Evolutionary conservation across 2,329 filamentous ascomycete species (phyloP).

Genomic region (Sclerotinia spermophila): DNA sequence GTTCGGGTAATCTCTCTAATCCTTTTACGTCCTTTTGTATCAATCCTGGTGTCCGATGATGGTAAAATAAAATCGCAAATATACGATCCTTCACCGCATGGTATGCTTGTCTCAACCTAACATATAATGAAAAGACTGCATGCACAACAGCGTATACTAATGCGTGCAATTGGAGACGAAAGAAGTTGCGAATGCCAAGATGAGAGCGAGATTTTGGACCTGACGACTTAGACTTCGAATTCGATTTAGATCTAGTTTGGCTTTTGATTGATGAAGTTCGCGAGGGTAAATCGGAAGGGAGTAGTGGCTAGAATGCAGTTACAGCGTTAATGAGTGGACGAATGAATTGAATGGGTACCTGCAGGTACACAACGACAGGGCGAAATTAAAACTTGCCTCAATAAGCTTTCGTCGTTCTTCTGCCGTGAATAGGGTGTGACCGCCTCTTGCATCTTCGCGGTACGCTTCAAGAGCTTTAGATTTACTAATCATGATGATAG

Average conservation of each 20-base stretch:
- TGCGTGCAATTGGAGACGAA: conserved; percentile 60
- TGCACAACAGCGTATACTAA: conserved; percentile 69
- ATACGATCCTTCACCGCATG: conserved; percentile 74
- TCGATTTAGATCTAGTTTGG: conserved; percentile 24
- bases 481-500: conserved; percentile 14
- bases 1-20: conserved; percentile 71
- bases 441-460: conserved; percentile 44
- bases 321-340: conserved; percentile 23
- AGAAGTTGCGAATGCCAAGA: conserved; percentile 58
- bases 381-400: conserved; percentile 38
- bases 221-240: conserved; percentile 28
- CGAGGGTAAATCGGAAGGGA: conserved; percentile 32
- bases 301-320: conserved; percentile 32
- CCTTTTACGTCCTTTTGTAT: conserved; percentile 82
- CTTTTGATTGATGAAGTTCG: conserved; percentile 23
- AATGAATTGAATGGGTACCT: conserved; percentile 8
- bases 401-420: conserved; percentile 46
- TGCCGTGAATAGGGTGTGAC: conserved; percentile 42
- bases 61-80: conserved; percentile 83
- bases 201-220: conserved; percentile 34
- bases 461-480: conserved; percentile 38
- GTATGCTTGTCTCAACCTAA: conserved; percentile 76
- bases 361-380: conserved; percentile 16
- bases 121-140: conserved; percentile 81
- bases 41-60: conserved; percentile 90